Percentiles rank a stretch among this genome's conserved stretches.
phyloP scores from a whole-genome alignment of 1,284 basidiomycete species.

The Austroboletus rostrupii region DNA sequence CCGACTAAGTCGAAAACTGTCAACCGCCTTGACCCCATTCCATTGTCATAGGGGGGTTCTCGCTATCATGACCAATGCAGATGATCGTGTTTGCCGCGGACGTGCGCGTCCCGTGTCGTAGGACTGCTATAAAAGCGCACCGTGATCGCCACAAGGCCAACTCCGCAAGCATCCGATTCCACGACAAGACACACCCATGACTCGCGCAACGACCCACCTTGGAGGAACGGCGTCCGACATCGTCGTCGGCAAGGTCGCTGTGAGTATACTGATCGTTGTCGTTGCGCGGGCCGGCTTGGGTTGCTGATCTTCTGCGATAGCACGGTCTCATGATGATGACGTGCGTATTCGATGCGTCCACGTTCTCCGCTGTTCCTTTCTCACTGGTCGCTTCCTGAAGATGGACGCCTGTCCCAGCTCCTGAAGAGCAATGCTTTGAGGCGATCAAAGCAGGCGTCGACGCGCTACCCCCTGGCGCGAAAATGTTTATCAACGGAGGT shows the following conservation, averaged over 20 bases:
- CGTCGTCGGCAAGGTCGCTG: constrained; percentile 35
- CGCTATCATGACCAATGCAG: too few relatives aligned
- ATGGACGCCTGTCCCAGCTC: constrained; percentile 18
- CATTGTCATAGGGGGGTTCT: too few relatives aligned
- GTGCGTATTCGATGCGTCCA: constrained; percentile 10
- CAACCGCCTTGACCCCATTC: too few relatives aligned
- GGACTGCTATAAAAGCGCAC: too few relatives aligned
- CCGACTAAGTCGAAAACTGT: too few relatives aligned
- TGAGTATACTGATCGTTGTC: constrained; percentile 14
- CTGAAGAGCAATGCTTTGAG: constrained; percentile 56
- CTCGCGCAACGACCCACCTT: constrained; percentile 22
- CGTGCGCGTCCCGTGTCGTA: too few relatives aligned
- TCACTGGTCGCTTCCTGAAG: background rate
- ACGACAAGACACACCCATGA: constrained; percentile 10
- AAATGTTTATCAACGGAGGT: constrained; percentile 49
- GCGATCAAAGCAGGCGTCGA: constrained; percentile 61
- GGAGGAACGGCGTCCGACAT: constrained; percentile 26
- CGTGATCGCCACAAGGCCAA: too few relatives aligned
- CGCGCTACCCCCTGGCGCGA: constrained; percentile 43
- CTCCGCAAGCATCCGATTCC: too few relatives aligned
- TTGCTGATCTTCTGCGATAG: constrained; percentile 9
- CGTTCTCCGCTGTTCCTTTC: background rate
- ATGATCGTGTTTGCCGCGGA: too few relatives aligned
- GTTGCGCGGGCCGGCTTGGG: background rate
- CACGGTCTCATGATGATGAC: constrained; percentile 30